Percentiles rank a stretch among this genome's conserved stretches.
These are phyloP conservation scores for Nakazawaea wickerhamii DNA, from an alignment of 805 yeast species.

Conservation along the genomic window DNA sequence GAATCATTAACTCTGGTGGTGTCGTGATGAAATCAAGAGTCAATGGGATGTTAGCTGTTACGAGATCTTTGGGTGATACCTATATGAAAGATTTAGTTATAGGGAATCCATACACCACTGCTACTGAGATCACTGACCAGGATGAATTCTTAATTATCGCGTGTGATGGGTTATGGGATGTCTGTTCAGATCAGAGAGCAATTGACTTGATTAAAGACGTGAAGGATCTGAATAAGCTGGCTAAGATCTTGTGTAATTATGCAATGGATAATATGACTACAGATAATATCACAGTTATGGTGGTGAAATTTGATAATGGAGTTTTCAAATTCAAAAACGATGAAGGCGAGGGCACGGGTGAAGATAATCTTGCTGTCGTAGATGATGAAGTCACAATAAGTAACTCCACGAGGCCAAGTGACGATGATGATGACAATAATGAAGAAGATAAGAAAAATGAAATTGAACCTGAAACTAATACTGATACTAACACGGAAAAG, in stretches of 20 bases:
- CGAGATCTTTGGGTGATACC: slow-evolving; percentile 89
- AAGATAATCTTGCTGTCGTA: neutral
- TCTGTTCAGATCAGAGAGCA: slow-evolving; percentile 78
- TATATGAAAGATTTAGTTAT: slow-evolving; percentile 85
- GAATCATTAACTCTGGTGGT: slow-evolving; percentile 81
- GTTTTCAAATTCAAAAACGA: slow-evolving; percentile 29
- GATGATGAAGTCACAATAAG: slow-evolving; percentile 3
- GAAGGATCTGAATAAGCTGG: slow-evolving; percentile 58
- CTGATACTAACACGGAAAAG: neutral
- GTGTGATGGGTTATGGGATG: slow-evolving; percentile 98
- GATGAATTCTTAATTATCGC: slow-evolving; percentile 87
- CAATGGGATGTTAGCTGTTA: slow-evolving; percentile 92
- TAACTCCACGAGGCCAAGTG: neutral
- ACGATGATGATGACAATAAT: neutral
- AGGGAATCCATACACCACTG: slow-evolving; percentile 89
- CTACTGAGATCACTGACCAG: slow-evolving; percentile 59
- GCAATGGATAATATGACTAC: slow-evolving; percentile 80
- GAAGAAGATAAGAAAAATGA: neutral
- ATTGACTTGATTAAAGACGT: slow-evolving; percentile 59
- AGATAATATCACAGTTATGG: slow-evolving; percentile 93
- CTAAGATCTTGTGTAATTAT: slow-evolving; percentile 57
- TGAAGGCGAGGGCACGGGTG: neutral
- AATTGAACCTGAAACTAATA: neutral
- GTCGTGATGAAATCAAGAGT: slow-evolving; percentile 85
- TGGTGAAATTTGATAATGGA: slow-evolving; percentile 49